Evolutionary conservation across 495 filamentous ascomycete species (phyloP).

Genomic region (Aspergillus hancockii): DNA sequence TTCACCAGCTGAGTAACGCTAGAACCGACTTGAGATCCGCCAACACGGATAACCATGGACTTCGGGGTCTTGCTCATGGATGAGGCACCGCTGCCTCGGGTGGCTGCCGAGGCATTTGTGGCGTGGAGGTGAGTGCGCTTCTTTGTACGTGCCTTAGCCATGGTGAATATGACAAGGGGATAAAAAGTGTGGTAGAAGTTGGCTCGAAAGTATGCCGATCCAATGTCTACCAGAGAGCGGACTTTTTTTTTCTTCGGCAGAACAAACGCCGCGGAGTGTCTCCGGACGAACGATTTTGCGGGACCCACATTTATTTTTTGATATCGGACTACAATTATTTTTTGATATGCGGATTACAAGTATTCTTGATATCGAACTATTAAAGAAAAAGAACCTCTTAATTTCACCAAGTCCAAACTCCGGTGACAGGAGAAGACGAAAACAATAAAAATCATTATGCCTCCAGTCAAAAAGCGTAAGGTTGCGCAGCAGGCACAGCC

Average conservation of each 20-base stretch:
- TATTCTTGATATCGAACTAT: not conserved
- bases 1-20: slow-evolving; percentile 89
- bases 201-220: slow-evolving; percentile 12
- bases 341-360: not conserved
- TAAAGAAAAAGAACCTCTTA: not conserved
- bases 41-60: slow-evolving; percentile 97
- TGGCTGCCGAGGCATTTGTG: slow-evolving; percentile 57
- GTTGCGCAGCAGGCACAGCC: slow-evolving; percentile 21
- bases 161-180: slow-evolving; percentile 35
- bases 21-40: slow-evolving; percentile 88
- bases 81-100: slow-evolving; percentile 49
- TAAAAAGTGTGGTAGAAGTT: slow-evolving; percentile 14
- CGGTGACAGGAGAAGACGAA: not conserved
- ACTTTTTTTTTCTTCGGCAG: slow-evolving; percentile 41
- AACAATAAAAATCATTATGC: slow-evolving; percentile 22
- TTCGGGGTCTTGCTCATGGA: slow-evolving; percentile 68
- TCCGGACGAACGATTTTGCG: slow-evolving; percentile 43
- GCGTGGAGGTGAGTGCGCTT: slow-evolving; percentile 83
- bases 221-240: slow-evolving; percentile 17
- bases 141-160: slow-evolving; percentile 83
- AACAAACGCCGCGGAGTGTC: slow-evolving; percentile 24
- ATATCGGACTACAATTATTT: slow-evolving; percentile 6
- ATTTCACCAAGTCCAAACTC: not conserved
- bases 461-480: slow-evolving; percentile 42
- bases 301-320: slow-evolving; percentile 22